Evolutionary conservation across 2,329 filamentous ascomycete genomes (phyloP).

Genomic region (Trichoderma sp.): DNA sequence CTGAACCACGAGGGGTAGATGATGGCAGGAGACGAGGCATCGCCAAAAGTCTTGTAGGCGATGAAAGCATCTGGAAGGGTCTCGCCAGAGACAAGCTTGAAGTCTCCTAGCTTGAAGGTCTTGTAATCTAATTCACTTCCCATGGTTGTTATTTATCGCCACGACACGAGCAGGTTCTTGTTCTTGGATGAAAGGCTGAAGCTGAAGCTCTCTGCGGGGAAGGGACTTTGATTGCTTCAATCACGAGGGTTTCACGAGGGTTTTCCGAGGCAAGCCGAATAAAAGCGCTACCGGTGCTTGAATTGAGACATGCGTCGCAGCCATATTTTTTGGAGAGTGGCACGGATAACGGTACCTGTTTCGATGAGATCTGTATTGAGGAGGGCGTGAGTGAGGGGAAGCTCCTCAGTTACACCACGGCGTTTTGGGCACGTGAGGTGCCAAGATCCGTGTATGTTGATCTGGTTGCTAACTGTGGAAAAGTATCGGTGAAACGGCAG

Average conservation of each 20-base stretch:
- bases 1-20: conserved; percentile 77
- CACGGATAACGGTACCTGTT: background rate
- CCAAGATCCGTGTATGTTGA: background rate
- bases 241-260: background rate
- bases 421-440: background rate
- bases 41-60: conserved; percentile 76
- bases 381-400: conserved; percentile 6
- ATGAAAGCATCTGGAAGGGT: conserved; percentile 65
- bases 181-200: background rate
- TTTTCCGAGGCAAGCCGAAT: background rate
- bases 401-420: background rate
- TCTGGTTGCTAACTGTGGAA: background rate
- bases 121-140: conserved; percentile 14
- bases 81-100: conserved; percentile 65
- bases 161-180: background rate
- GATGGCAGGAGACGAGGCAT: conserved; percentile 61
- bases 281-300: background rate
- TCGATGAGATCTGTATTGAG: background rate
- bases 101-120: conserved; percentile 61
- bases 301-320: background rate
- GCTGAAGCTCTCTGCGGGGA: background rate
- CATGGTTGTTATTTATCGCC: background rate
- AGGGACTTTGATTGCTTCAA: background rate
- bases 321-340: background rate
- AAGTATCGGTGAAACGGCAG: background rate